These are phyloP conservation scores for Brasenia schreberi DNA, from an alignment of 164 flowering plant genomes.

Conservation along the genomic window DNA sequence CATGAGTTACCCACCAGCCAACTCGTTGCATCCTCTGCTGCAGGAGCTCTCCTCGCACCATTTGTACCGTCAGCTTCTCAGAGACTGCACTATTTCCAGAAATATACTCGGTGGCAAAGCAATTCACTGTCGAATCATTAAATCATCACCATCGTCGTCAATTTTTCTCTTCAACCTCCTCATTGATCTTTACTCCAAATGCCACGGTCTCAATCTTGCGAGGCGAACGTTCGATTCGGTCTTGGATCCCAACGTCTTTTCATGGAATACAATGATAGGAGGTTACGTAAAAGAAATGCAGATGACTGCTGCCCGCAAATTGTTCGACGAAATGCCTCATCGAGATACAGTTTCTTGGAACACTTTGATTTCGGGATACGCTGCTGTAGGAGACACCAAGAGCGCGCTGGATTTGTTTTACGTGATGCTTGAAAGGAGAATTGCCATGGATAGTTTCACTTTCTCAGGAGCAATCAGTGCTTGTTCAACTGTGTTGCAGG, in stretches of 20 bases:
- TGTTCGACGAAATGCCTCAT: constrained; percentile 64
- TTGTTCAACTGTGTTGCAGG: constrained; percentile 20
- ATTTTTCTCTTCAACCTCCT: constrained; percentile 71
- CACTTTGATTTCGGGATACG: constrained; percentile 69
- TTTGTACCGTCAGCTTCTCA: constrained; percentile 27
- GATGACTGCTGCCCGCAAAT: constrained; percentile 32
- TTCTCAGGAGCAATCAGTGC: constrained; percentile 51
- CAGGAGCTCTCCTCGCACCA: constrained; percentile 9
- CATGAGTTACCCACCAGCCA: not conserved
- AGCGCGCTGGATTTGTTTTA: constrained; percentile 30
- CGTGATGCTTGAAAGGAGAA: constrained; percentile 30
- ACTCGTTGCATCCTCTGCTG: not conserved
- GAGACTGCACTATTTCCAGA: constrained; percentile 35
- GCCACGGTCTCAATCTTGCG: constrained; percentile 41
- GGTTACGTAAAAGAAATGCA: constrained; percentile 56
- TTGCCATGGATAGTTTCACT: constrained; percentile 63
- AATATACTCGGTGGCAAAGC: constrained; percentile 45
- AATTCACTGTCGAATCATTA: constrained; percentile 54
- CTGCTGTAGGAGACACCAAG: constrained; percentile 27
- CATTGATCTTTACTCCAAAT: constrained; percentile 71
- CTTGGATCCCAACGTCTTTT: constrained; percentile 50
- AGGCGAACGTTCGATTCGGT: constrained; percentile 35
- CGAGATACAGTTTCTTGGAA: constrained; percentile 74
- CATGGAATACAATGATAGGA: constrained; percentile 54
- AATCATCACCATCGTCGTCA: constrained; percentile 37